These are phyloP conservation scores for Obba rivulosa DNA, from an alignment of 768 basidiomycete species.

Conservation along the genomic window DNA sequence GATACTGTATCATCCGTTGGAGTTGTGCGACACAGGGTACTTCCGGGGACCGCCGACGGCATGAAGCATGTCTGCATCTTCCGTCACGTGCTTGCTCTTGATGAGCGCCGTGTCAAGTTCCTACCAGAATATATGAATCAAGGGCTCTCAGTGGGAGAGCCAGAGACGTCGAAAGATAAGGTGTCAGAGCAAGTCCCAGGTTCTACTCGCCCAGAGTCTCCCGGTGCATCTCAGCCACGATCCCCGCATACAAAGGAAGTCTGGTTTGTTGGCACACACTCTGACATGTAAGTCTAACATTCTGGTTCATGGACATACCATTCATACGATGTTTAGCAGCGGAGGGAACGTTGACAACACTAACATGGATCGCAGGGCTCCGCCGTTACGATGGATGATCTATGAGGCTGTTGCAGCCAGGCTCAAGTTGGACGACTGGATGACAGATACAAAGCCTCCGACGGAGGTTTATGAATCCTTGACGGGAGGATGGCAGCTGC, in stretches of 20 bases:
- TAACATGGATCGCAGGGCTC: not conserved
- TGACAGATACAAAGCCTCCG: not conserved
- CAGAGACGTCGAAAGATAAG: not conserved
- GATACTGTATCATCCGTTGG: conserved; percentile 21
- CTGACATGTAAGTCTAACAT: conserved; percentile 3
- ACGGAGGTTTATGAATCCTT: not conserved
- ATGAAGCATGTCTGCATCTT: conserved; percentile 17
- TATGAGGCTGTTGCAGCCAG: not conserved
- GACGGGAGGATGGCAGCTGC: not conserved
- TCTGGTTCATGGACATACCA: not conserved
- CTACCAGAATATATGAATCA: conserved; percentile 16
- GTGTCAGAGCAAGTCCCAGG: not conserved
- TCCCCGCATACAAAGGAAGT: conserved; percentile 2
- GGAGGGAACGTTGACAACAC: not conserved
- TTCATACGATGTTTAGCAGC: not conserved
- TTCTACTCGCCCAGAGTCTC: too few species aligned
- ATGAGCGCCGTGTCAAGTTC: conserved; percentile 24
- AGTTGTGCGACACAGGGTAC: conserved; percentile 7
- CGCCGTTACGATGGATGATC: not conserved
- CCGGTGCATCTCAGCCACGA: not conserved
- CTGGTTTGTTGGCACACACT: conserved; percentile 7
- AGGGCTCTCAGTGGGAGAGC: not conserved
- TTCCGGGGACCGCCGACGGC: conserved; percentile 5
- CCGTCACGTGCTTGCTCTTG: conserved; percentile 24
- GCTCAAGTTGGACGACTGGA: not conserved